Percentiles rank a stretch among this genome's conserved stretches.
Evolutionary conservation across 2,329 filamentous ascomycete species (phyloP).

Genomic region (Grosmannia clavigera): DNA sequence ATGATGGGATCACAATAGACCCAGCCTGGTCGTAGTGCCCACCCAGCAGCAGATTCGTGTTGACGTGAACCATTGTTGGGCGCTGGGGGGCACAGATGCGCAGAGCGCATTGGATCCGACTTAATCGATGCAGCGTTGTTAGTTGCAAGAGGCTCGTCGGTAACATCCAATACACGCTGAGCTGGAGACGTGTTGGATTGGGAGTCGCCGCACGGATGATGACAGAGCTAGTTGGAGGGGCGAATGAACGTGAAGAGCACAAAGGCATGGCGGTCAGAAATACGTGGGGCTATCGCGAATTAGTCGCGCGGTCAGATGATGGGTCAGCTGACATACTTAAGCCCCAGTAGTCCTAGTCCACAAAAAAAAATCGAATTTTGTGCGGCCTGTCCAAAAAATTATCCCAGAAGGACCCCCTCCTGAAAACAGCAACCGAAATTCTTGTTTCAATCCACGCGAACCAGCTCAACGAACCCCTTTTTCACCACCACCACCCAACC

Average conservation of each 20-base stretch:
- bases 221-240: neutral
- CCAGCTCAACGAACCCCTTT: neutral
- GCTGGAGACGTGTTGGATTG: slow-evolving; percentile 1
- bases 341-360: neutral
- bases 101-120: slow-evolving; percentile 31
- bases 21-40: neutral
- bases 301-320: slow-evolving; percentile 18
- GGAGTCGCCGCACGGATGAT: neutral
- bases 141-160: neutral
- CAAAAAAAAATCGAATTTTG: slow-evolving; percentile 8
- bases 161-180: neutral
- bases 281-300: slow-evolving; percentile 6
- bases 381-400: slow-evolving; percentile 8
- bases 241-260: neutral
- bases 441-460: neutral
- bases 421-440: neutral
- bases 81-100: slow-evolving; percentile 25
- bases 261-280: neutral
- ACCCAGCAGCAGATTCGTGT: neutral
- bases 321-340: slow-evolving; percentile 9
- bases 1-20: slow-evolving; percentile 6
- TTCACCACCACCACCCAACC: neutral
- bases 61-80: slow-evolving; percentile 20
- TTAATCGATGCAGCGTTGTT: slow-evolving; percentile 18
- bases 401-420: slow-evolving; percentile 1